These are phyloP conservation scores for Calendula officinalis DNA, from an alignment of 129 eudicot species.

Conservation along the genomic window DNA sequence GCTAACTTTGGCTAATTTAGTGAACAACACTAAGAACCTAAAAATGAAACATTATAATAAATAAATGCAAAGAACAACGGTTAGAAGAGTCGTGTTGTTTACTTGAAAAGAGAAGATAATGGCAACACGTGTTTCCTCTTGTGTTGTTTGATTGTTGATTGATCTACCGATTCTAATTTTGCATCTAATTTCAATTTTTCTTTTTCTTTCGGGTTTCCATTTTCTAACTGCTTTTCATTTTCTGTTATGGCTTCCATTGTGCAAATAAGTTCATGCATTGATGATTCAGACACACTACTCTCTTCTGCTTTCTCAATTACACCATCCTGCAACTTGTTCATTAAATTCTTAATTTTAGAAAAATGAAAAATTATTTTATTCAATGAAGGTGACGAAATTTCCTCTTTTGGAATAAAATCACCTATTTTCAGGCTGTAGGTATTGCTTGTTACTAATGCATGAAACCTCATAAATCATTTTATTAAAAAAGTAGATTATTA, in stretches of 20 bases:
- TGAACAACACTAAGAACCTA: slow-evolving; percentile 18
- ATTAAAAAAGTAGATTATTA: too few species aligned
- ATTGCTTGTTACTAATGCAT: neutral
- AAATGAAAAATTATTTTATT: neutral
- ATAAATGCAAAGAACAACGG: neutral
- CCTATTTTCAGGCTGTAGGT: neutral
- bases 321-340: slow-evolving; percentile 23
- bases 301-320: slow-evolving; percentile 2
- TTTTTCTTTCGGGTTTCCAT: slow-evolving; percentile 1
- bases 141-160: slow-evolving; percentile 12
- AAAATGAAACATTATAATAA: neutral
- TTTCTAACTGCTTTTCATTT: slow-evolving; percentile 13
- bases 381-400: slow-evolving; percentile 14
- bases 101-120: slow-evolving; percentile 39
- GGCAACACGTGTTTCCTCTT: slow-evolving; percentile 11
- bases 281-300: slow-evolving; percentile 1
- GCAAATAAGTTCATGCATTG: slow-evolving; percentile 11
- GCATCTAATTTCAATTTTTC: neutral
- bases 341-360: neutral
- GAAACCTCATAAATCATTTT: neutral
- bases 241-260: neutral
- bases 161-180: slow-evolving; percentile 12
- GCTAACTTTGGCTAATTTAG: slow-evolving; percentile 1
- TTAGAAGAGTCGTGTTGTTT: neutral
- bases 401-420: neutral